Base-by-base conservation (phyloP, 306 rosid genomes). In the Fagus sylvatica region DNA sequence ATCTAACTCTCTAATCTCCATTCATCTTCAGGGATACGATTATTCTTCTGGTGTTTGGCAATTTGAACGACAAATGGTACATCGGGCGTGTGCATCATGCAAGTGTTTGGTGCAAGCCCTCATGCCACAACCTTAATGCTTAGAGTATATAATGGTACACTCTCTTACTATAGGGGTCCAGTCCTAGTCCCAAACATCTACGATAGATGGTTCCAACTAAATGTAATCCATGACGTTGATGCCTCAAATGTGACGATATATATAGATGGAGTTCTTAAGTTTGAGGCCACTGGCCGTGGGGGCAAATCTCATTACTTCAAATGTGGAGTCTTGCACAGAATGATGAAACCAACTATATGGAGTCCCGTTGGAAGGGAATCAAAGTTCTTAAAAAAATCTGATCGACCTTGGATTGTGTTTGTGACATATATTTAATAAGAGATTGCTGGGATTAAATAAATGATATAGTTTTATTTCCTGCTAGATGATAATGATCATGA, bases 291-390 rank as follows among this genome's bases (percentile, higher is more conserved):
- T 78, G 90, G 73, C 22, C 85, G 79, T n/a, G 86, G 90, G 65
- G 75, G 57, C 1, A 60, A 15, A 7, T 51, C 41, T 59, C 87
- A 85, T 54, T 83, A 83, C 76, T 83, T 89, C 80, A 87, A 87
- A 51, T 77, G 82, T 43, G 87, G 91, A 30, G 86, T 85, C 68
- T 87, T 37, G 74, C 83, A 0, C 87, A 84, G 75, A 62, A 79
- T 17, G 80, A 78, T 68, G 74, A 79, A 79, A 87, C 90, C 19
- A 54, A 40, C 61, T 84, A 30, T 78, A 79, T 82, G 87, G 83
- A 89, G 75, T 87, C 89, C 6, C 85, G 78, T 53, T 83, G 87
- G 85, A 86, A 86, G 60, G 87, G 76, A 76, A 83, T 89, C 41
- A 81, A 72, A 80, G 19, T 86, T 40, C 57, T 64, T 7, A 88